These are phyloP conservation scores for Ichthyophthirius multifiliis DNA, from an alignment of 169 alveolate species.

Conservation along the genomic window DNA sequence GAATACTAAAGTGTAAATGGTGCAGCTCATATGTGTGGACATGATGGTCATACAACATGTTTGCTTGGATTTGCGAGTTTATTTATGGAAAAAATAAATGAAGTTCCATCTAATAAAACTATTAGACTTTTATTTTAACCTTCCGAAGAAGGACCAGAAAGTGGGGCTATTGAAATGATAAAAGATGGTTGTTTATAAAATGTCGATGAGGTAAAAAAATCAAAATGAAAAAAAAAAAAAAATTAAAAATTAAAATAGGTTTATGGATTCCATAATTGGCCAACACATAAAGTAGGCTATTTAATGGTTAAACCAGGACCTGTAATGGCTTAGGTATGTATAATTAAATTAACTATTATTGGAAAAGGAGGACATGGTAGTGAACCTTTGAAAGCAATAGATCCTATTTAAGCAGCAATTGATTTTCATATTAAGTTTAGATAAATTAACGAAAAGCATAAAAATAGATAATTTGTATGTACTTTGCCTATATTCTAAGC, in stretches of 20 bases:
- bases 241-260: neutral
- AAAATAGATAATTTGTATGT: neutral
- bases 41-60: conserved; percentile 52
- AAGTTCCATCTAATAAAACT: conserved; percentile 35
- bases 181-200: conserved; percentile 61
- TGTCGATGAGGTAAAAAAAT: conserved; percentile 48
- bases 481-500: neutral
- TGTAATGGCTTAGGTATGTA: conserved; percentile 52
- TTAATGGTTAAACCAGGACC: conserved; percentile 46
- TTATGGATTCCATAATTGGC: conserved; percentile 68
- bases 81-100: neutral
- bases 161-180: conserved; percentile 66
- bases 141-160: conserved; percentile 70
- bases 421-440: conserved; percentile 18
- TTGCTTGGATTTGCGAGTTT: conserved; percentile 32
- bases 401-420: conserved; percentile 55
- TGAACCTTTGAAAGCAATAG: conserved; percentile 49
- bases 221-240: too few relatives aligned
- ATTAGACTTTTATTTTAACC: conserved; percentile 59
- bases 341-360: conserved; percentile 27
- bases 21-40: conserved; percentile 67
- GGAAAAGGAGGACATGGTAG: conserved; percentile 78
- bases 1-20: conserved; percentile 40
- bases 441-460: neutral
- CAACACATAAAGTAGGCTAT: conserved; percentile 41